Evolutionary conservation across 2,329 filamentous ascomycete species (phyloP).

Genomic region (Monosporascus sp.): DNA sequence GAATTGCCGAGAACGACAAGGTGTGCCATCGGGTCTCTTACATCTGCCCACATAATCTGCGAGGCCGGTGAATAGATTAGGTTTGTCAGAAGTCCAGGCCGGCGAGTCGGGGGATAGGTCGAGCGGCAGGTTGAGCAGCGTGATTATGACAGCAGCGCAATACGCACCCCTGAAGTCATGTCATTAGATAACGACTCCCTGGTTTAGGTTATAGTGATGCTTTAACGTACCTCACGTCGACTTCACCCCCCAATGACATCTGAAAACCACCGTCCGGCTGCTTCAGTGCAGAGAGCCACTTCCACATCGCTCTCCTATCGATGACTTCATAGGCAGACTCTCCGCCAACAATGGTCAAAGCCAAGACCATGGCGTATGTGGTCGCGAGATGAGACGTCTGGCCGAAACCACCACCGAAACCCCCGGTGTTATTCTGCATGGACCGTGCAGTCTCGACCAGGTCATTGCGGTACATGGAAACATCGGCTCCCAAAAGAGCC

Average conservation of each 20-base stretch:
- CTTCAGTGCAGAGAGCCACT: constrained; percentile 82
- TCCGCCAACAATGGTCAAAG: constrained; percentile 73
- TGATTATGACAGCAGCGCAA: constrained; percentile 80
- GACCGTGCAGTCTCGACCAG: constrained; percentile 70
- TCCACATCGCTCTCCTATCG: constrained; percentile 82
- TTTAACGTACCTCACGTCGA: constrained; percentile 72
- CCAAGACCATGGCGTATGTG: constrained; percentile 78
- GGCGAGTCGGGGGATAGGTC: constrained; percentile 70
- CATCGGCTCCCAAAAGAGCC: constrained; percentile 70
- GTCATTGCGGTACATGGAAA: constrained; percentile 59
- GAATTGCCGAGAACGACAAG: constrained; percentile 5
- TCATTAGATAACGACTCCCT: constrained; percentile 11
- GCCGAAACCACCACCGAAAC: constrained; percentile 90
- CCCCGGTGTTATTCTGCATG: constrained; percentile 77
- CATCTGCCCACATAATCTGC: constrained; percentile 77
- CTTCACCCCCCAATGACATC: constrained; percentile 80
- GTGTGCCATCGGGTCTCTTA: constrained; percentile 39
- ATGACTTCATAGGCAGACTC: constrained; percentile 68
- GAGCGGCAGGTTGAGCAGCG: constrained; percentile 76
- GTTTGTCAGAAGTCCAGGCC: constrained; percentile 56
- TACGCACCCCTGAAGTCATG: constrained; percentile 68
- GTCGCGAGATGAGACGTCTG: constrained; percentile 85
- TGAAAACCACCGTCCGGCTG: constrained; percentile 85
- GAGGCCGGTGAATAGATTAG: constrained; percentile 65
- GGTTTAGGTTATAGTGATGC: constrained; percentile 4